phyloP scores from a whole-genome alignment of 108 stramenopile species.

The Pseudonitzschia multiseries region DNA sequence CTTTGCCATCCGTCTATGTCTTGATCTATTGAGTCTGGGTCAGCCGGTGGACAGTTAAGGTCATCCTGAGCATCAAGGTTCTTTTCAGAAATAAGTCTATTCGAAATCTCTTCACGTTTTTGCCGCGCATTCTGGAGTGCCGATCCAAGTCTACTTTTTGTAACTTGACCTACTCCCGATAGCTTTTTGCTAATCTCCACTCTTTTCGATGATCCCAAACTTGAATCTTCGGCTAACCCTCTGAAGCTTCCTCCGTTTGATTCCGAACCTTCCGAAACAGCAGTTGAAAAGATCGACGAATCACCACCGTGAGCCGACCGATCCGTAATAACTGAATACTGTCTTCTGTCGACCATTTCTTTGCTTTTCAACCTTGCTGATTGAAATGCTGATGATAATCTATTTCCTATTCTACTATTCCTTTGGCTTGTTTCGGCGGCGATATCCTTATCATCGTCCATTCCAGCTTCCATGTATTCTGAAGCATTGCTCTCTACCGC shows the following conservation, averaged over 20 bases:
- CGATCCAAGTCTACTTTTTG: slow-evolving; percentile 40
- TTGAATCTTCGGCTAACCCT: background rate
- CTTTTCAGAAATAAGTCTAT: background rate
- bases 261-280: background rate
- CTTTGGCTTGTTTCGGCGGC: background rate
- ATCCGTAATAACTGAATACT: background rate
- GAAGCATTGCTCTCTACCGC: background rate
- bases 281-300: background rate
- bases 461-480: background rate
- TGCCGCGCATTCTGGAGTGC: slow-evolving; percentile 40
- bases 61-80: background rate
- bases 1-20: background rate
- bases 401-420: slow-evolving; percentile 13
- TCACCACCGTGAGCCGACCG: background rate
- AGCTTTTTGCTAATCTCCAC: slow-evolving; percentile 29
- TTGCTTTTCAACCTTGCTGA: slow-evolving; percentile 28
- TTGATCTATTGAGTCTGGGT: slow-evolving; percentile 3
- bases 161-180: slow-evolving; percentile 32
- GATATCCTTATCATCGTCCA: background rate
- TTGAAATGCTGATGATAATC: slow-evolving; percentile 34
- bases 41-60: background rate
- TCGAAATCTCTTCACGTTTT: slow-evolving; percentile 28
- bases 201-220: slow-evolving; percentile 8
- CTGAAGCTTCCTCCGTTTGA: background rate
- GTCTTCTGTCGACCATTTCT: slow-evolving; percentile 22